Conservation (phyloP, 1,139 yeast genomes). For the Geotrichum siamense region DNA sequence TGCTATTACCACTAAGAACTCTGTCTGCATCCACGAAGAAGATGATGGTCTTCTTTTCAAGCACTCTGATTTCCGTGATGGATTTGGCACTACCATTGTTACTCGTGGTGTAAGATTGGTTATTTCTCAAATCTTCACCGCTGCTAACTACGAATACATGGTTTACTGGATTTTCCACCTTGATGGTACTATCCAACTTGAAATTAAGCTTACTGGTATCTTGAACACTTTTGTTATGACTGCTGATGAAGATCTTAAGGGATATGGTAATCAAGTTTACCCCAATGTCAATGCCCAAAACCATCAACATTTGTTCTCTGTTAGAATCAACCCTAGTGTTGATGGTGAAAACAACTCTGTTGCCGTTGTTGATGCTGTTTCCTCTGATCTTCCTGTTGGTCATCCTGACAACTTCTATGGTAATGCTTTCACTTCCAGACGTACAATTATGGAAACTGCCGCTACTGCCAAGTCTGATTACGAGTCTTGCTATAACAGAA, state of each 20-base stretch:
- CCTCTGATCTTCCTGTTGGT: conserved; percentile 56
- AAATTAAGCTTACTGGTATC: conserved; percentile 74
- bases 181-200: too few species aligned
- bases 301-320: conserved; percentile 78
- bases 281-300: too few species aligned
- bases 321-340: conserved; percentile 70
- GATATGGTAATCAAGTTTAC: conserved; percentile 75
- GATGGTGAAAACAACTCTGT: conserved; percentile 76
- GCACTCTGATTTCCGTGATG: too few species aligned
- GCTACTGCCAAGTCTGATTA: conserved; percentile 59
- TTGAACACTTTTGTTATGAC: conserved; percentile 56
- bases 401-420: conserved; percentile 65
- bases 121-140: too few species aligned
- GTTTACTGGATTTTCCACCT: too few species aligned
- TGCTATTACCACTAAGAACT: conserved; percentile 63
- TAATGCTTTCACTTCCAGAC: conserved; percentile 60
- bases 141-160: too few species aligned
- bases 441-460: conserved; percentile 59
- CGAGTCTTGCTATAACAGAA: conserved; percentile 55
- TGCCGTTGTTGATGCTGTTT: conserved; percentile 57
- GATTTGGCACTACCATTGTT: conserved; percentile 62
- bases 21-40: conserved; percentile 78
- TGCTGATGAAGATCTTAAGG: conserved; percentile 58
- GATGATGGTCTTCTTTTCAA: too few species aligned
- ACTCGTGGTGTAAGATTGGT: conserved; percentile 70